Evolutionary conservation across 2,329 filamentous ascomycete genomes (phyloP), one percentile per base, ranked within the genome.

Genomic region (Didymella segeticola): DNA sequence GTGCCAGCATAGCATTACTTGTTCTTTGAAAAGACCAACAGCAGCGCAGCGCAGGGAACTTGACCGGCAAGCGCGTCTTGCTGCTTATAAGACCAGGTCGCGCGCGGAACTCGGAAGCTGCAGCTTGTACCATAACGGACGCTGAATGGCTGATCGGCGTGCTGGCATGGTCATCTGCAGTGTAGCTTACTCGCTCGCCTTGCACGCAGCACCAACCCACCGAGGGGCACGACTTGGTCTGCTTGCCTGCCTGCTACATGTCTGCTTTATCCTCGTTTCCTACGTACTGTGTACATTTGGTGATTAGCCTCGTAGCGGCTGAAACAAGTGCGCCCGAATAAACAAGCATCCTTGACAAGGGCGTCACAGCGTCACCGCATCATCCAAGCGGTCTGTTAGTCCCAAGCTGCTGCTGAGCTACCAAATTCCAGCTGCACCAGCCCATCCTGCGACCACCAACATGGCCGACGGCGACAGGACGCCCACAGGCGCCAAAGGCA

Each of bases 391-490:
- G 42, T 52, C 55, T 47, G 42, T 29, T 45, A 48, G 46, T 47
- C 34, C 36, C n/a, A n/a, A 39, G 30, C 26, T 12, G n/a, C 26
- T 26, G 7, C 50, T 41, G 29, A 45, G 31, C 23, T 23, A 37
- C 50, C 22, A 19, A 39, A 34, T 51, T 52, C 33, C 34, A n/a
- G n/a, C 50, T 50, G 57, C 55, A 46, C 58, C 52, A 23, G 49
- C 20, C 56, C 43, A 36, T 41, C 36, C 43, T 37, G 53, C 53
- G 36, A 43, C 53, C 46, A 47, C 53, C 33, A 43, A 31, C 42
- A 75, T 74, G 72, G 65, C 66, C 17, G 70, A 73, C 58, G 62
- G 60, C 54, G 65, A 66, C 49, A 59, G 57, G 27, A 63, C 70
- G 25, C 55, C 65, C 43, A 62, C 63, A 22, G 66, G 47, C 20